Conservation (phyloP, 345 rosid genomes). For the Camelina hispida region DNA sequence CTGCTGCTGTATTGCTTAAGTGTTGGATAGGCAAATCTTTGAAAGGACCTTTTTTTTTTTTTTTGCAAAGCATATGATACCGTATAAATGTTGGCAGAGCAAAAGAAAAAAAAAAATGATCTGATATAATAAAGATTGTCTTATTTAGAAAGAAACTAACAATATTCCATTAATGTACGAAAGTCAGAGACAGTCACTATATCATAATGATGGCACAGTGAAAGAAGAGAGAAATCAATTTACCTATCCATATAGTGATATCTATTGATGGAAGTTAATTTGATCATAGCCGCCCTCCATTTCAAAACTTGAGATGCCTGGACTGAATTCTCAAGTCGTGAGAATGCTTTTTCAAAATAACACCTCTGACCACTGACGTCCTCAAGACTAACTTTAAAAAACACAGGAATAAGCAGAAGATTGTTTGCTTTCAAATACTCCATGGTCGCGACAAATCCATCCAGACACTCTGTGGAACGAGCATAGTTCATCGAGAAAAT, state of each 20-base stretch:
- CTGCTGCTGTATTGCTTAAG: too few species aligned
- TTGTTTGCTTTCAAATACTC: not conserved
- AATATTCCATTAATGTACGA: too few species aligned
- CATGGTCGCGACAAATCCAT: not conserved
- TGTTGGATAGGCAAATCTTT: too few species aligned
- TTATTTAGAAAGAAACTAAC: too few species aligned
- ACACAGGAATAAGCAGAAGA: slow-evolving; percentile 1
- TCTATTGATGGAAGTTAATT: not conserved
- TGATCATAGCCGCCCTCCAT: slow-evolving; percentile 6
- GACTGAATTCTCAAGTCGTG: not conserved
- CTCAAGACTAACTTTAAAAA: not conserved
- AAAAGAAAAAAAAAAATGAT: too few species aligned
- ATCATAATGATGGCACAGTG: not conserved
- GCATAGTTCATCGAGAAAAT: slow-evolving; percentile 20
- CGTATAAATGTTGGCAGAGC: too few species aligned
- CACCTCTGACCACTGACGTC: too few species aligned
- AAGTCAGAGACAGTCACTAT: too few species aligned
- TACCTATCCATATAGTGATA: slow-evolving; percentile 21
- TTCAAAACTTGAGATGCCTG: slow-evolving; percentile 5
- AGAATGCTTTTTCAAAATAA: too few species aligned
- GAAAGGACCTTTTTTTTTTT: too few species aligned
- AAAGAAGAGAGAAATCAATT: slow-evolving; percentile 2
- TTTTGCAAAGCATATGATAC: too few species aligned
- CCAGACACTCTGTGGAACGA: slow-evolving; percentile 9
- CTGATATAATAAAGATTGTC: too few species aligned